Conservation (phyloP, 345 rosid species). For the Raphanus raphanistrum region DNA sequence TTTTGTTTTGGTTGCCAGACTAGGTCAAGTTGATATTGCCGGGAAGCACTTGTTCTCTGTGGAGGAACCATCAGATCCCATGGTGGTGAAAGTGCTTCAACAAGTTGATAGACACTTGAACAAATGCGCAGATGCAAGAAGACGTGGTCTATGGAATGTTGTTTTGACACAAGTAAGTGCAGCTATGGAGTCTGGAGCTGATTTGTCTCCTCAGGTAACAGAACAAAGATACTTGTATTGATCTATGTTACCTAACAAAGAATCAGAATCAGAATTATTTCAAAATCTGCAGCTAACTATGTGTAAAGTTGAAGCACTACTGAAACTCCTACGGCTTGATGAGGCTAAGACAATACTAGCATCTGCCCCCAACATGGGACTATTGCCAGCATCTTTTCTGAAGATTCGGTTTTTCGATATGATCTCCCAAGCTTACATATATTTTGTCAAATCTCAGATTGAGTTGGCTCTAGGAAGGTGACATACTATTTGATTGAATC, state of each 20-base stretch:
- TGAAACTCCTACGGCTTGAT: constrained; percentile 80
- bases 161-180: constrained; percentile 64
- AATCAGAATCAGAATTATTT: constrained; percentile 24
- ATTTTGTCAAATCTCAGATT: constrained; percentile 73
- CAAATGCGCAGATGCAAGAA: constrained; percentile 76
- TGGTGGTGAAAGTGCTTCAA: constrained; percentile 61
- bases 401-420: constrained; percentile 69
- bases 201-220: constrained; percentile 75
- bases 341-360: constrained; percentile 64
- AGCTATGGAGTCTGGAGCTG: constrained; percentile 86
- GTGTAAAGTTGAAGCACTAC: constrained; percentile 94
- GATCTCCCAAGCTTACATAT: constrained; percentile 72
- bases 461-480: constrained; percentile 97
- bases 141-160: constrained; percentile 67
- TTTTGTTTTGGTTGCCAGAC: constrained; percentile 56
- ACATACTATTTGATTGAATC: neutral
- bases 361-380: constrained; percentile 52
- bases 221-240: neutral
- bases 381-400: constrained; percentile 41
- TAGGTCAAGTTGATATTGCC: constrained; percentile 84
- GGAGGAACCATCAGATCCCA: constrained; percentile 59
- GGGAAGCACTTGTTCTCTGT: constrained; percentile 54
- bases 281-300: constrained; percentile 66
- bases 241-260: constrained; percentile 33
- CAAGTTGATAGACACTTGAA: constrained; percentile 65